phyloP scores from a whole-genome alignment of 305 asterid species.

The Ajuga reptans region DNA sequence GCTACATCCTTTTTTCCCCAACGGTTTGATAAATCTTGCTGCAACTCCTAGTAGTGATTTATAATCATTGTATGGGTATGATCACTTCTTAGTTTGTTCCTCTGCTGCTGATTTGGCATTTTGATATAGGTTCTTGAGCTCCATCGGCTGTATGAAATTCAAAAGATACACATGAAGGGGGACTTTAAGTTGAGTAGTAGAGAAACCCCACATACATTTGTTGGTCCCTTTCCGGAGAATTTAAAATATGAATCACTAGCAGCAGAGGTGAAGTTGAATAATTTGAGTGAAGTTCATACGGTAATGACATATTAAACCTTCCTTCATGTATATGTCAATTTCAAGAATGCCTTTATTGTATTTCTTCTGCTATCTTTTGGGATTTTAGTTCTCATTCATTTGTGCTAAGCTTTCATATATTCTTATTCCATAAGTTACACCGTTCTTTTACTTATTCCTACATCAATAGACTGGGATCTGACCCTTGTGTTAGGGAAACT shows the following conservation, averaged over 20 bases:
- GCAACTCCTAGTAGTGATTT: background rate
- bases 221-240: slow-evolving; percentile 2
- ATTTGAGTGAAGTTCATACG: background rate
- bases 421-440: background rate
- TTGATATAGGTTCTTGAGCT: slow-evolving; percentile 35
- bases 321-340: background rate
- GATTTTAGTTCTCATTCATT: background rate
- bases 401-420: background rate
- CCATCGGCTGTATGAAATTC: slow-evolving; percentile 34
- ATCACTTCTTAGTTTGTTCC: background rate
- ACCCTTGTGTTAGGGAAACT: too few relatives aligned
- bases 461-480: too few relatives aligned
- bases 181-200: slow-evolving; percentile 18
- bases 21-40: background rate
- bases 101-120: slow-evolving; percentile 1
- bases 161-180: slow-evolving; percentile 31
- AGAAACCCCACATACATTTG: slow-evolving; percentile 9
- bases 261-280: background rate
- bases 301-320: slow-evolving; percentile 4
- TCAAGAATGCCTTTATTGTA: background rate
- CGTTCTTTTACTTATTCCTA: too few relatives aligned
- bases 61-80: background rate
- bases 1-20: background rate
- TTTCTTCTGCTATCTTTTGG: background rate
- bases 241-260: background rate